These are phyloP conservation scores for Gastrodia elata DNA, from an alignment of 106 monocot species.

Conservation along the genomic window DNA sequence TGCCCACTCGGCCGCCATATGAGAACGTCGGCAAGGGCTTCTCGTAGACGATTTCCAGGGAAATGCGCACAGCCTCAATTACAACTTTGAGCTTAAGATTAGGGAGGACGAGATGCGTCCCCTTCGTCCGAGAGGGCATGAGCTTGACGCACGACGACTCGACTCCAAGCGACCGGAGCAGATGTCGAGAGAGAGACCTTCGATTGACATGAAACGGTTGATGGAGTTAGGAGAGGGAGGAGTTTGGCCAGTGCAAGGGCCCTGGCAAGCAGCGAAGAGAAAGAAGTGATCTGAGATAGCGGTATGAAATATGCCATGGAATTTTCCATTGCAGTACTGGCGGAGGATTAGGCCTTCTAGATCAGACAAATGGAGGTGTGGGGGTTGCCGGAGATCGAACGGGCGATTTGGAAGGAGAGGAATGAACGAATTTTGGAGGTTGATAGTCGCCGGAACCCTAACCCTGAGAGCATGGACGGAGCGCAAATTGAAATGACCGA, in stretches of 20 bases:
- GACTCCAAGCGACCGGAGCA: conserved; percentile 10
- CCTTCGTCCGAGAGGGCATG: conserved; percentile 40
- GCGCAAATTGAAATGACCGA: neutral
- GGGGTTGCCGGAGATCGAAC: neutral
- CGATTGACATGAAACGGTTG: conserved; percentile 13
- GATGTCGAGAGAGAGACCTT: conserved; percentile 18
- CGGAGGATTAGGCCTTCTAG: conserved; percentile 45
- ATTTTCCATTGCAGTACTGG: conserved; percentile 31
- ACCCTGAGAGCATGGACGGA: conserved; percentile 1
- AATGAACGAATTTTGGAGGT: neutral
- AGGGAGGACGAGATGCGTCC: conserved; percentile 34
- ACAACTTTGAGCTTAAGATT: conserved; percentile 49
- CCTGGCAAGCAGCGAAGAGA: conserved; percentile 31
- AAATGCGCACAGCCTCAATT: conserved; percentile 45
- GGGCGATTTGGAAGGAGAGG: neutral
- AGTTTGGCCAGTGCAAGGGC: conserved; percentile 9
- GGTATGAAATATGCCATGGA: conserved; percentile 35
- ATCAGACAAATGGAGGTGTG: conserved; percentile 13
- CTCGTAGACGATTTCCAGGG: conserved; percentile 49
- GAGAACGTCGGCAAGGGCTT: conserved; percentile 59
- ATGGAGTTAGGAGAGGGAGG: conserved; percentile 5
- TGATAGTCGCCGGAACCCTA: neutral
- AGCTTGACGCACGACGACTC: conserved; percentile 31
- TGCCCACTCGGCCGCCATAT: conserved; percentile 47
- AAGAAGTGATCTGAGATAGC: conserved; percentile 42